Percentiles rank a stretch among this genome's conserved stretches.
Evolutionary conservation across 1,284 basidiomycete genomes (phyloP).

Genomic region (Tylopilus orsonianus): DNA sequence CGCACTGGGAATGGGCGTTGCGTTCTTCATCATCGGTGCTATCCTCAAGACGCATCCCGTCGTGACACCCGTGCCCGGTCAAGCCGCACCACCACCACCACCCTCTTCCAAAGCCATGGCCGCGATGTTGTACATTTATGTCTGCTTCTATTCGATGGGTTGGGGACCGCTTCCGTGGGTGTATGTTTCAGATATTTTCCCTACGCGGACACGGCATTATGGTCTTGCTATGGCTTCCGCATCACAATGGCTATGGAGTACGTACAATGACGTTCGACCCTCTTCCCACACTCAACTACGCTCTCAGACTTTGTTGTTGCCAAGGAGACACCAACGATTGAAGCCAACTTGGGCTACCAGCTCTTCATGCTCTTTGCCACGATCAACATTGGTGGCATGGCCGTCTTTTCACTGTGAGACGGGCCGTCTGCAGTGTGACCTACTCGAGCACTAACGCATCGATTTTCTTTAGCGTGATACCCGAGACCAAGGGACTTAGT

Average conservation of each 20-base stretch:
- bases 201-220: conserved; percentile 76
- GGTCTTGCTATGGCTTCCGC: conserved; percentile 70
- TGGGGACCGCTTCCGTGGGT: conserved; percentile 67
- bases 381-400: conserved; percentile 57
- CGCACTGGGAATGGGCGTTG: conserved; percentile 55
- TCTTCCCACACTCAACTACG: not conserved
- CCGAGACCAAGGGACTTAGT: conserved; percentile 75
- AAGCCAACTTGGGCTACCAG: conserved; percentile 60
- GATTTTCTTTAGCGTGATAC: conserved; percentile 52
- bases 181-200: conserved; percentile 81
- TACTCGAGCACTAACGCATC: conserved; percentile 30
- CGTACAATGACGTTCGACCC: conserved; percentile 24
- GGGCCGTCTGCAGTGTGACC: not conserved
- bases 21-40: conserved; percentile 69
- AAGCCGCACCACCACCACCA: conserved; percentile 34
- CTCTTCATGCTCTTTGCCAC: conserved; percentile 70
- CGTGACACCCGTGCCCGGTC: conserved; percentile 30
- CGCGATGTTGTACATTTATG: conserved; percentile 74
- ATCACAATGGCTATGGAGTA: conserved; percentile 80
- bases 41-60: conserved; percentile 76
- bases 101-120: conserved; percentile 69
- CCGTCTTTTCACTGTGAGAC: conserved; percentile 43
- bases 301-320: conserved; percentile 66
- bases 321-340: conserved; percentile 70
- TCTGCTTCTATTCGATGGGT: conserved; percentile 75